Base-by-base conservation (phyloP, 257 asterid genomes). In the Solanum raphanifolium region DNA sequence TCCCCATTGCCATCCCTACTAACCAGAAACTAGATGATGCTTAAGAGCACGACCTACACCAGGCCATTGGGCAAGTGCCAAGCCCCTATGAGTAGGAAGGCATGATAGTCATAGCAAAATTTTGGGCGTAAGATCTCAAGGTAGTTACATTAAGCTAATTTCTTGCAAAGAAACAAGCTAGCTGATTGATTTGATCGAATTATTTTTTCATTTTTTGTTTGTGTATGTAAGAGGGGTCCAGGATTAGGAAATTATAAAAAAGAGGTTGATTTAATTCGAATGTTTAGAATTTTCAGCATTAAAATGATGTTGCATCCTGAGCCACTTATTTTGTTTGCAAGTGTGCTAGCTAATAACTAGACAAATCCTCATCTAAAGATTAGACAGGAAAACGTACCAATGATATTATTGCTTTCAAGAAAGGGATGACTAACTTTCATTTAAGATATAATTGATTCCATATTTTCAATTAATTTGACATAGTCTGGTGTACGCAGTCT, bases 401-500 rank as follows among this genome's bases (percentile, higher is more conserved):
- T 20, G 31, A 74, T 18, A 35, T 20, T 74, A 73, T 73, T 73
- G 48, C 18, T 35, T 73, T 73, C 29, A 34, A 20, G 29, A 34
- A 8, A 5, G 13, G 29, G 27, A 34, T 5, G 25, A 31, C 41
- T 31, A 72, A 32, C 27, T 32, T 72, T 32, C 2, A 72, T 32
- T 23, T 72, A 32, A 9, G 7, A 4, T 72, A 32, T 18, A 32
- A 32, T 71, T 34, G 25, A 18, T 71, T 15, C 23, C 41, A 20
- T 20, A 36, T 68, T 88, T 84, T 87, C 87, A 96, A 98, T 95
- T 43, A 35, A 35, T 36, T 36, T 36, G 39, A 36, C 39, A 36
- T 36, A 43, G 55, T 13, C 16, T 46, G 55, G 55, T 13, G 18
- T 46, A 13, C 1, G 21, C 8, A 15, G 21, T 48, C 23, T 41